These are phyloP conservation scores for Diaporthe sp. DNA, from an alignment of 2,329 filamentous ascomycete species.

Conservation along the genomic window DNA sequence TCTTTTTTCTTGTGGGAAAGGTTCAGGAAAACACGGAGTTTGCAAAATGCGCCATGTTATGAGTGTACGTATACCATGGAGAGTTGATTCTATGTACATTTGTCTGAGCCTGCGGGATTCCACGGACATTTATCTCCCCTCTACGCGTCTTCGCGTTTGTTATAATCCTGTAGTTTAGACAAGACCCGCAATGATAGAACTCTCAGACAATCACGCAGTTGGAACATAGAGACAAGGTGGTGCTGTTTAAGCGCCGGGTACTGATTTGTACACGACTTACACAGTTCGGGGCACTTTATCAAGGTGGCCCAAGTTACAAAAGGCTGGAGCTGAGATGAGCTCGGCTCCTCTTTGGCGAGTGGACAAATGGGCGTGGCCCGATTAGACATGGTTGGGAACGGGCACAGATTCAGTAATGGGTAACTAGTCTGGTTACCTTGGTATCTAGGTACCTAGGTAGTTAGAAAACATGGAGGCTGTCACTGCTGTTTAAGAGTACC, in stretches of 20 bases:
- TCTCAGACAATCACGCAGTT: neutral
- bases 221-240: neutral
- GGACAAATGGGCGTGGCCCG: neutral
- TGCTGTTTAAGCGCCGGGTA: neutral
- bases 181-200: constrained; percentile 42
- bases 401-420: neutral
- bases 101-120: constrained; percentile 41
- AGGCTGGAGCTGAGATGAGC: neutral
- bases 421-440: too few species aligned
- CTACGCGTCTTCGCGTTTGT: constrained; percentile 45
- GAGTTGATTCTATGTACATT: constrained; percentile 42
- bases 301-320: neutral
- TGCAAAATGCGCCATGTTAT: constrained; percentile 46
- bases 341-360: too few species aligned
- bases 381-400: neutral
- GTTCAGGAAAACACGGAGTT: constrained; percentile 36
- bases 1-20: constrained; percentile 35
- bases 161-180: constrained; percentile 48
- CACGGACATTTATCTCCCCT: constrained; percentile 45
- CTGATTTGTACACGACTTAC: neutral
- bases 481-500: neutral
- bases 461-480: too few species aligned
- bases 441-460: too few species aligned
- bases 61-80: constrained; percentile 42
- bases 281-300: too few species aligned